Evolutionary conservation across 495 filamentous ascomycete genomes (phyloP), one percentile per base, ranked within the genome.

Genomic region (Hypoxylon fuscum): DNA sequence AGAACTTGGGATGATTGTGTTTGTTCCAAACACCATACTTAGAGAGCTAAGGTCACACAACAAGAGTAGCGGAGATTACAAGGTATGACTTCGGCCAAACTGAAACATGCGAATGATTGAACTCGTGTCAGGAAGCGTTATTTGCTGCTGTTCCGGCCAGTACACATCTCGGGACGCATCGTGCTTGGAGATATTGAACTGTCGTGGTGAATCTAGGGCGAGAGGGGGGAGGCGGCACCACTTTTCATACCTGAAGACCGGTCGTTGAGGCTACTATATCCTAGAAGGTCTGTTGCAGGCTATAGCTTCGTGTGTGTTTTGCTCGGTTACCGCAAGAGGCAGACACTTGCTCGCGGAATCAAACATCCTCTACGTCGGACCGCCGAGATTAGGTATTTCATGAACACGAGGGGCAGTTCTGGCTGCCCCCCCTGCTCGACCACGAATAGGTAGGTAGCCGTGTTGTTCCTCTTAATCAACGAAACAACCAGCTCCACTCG

Each of bases 71-170:
- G 57, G 63, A 66, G 57, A 61, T 66, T 61, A 61, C 47, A 58
- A 55, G 51, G 63, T 66, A 61, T 61, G 63, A 66, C 63, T 44
- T 54, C 46, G 41, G 35, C 27, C 47, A 44, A 29, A 58, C 56
- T 58, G 63, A 66, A 66, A 66, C 63, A 57, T 43, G 25, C 20
- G 41, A 49, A 34, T 52, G 46, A 52, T 53, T 53, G 52, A 52
- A 52, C 40, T 61, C 35, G 63, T 41, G 52, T 66, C 57, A 58
- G 35, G 56, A 66, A 55, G 63, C 57, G 57, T 57, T 61, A 56
- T 53, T 61, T 61, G 35, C 63, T 44, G 51, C 41, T 43, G 12
- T 45, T 40, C 29, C 18, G 27, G 46, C 25, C n/a, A n/a, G n/a
- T n/a, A n/a, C n/a, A n/a, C n/a, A n/a, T 46, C 14, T 9, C 23